Base-by-base conservation (phyloP, 768 basidiomycete genomes). In the Suillus americanus region DNA sequence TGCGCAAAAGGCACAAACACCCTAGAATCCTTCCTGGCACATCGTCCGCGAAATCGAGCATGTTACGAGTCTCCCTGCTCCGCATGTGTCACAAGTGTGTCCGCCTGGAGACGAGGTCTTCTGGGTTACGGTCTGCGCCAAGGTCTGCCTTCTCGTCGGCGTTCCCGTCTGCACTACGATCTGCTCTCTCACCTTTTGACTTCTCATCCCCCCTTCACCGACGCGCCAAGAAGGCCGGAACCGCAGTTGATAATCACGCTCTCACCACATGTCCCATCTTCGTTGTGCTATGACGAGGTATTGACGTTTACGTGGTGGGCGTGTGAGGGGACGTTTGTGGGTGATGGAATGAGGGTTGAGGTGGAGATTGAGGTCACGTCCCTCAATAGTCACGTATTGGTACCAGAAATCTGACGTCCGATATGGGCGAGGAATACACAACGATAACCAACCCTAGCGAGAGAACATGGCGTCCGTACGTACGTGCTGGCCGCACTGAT, bases 1-100 rank as follows among this genome's bases (percentile, higher is more conserved):
- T 9, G 18, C 18, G 3, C 50, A 51, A 33, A 33, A 35, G 70
- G 67, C 9, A 43, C 63, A 25, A 62, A 54, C 2, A 40, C 33
- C 1, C 54, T 82, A 4, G 83, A 83, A 30, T 87, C 85, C 0
- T 5, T 91, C 98, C 69, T 80, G 92, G 66, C 83, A 90, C n/a
- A 89, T 85, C 7, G 87, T 97, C 81, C 86, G 89, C 46, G 95
- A 97, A 91, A 84, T 96, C 66, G 92, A 95, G 72, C 83, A 91
- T 66, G 90, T 97, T 28, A 72, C 91, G 0, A 91, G 94, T 71
- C 83, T 97, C 12, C 89, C 91, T 1, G 88, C 91, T 13, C 94
- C 93, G 1, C 92, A 94, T 67, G 87, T 96, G 62, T 96, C 93
- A 93, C 93, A 95, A 71, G 85, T 96, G 50, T 83, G 86, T 0